These are phyloP conservation scores for Lachancea nothofagi DNA, from an alignment of 805 yeast genomes.

Conservation along the genomic window DNA sequence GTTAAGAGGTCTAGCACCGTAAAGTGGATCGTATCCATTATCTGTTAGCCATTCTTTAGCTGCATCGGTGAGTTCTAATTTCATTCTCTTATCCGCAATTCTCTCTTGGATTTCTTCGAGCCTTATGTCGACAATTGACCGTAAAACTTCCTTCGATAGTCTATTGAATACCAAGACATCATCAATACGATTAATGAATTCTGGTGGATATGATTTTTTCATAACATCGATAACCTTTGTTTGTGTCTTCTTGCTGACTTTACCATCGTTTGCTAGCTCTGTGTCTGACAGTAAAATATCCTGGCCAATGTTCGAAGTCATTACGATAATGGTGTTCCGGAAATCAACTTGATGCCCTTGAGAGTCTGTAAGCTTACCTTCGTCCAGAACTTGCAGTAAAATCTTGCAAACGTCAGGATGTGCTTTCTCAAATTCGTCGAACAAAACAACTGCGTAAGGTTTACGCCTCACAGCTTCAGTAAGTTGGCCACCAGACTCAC, in stretches of 20 bases:
- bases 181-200: conserved; percentile 89
- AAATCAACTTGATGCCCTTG: conserved; percentile 93
- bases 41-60: conserved; percentile 78
- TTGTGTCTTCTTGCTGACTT: conserved; percentile 50
- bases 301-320: conserved; percentile 97
- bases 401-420: conserved; percentile 93
- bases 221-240: conserved; percentile 59
- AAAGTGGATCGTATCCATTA: conserved; percentile 83
- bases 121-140: conserved; percentile 80
- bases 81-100: conserved; percentile 71
- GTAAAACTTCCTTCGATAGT: conserved; percentile 66
- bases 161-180: conserved; percentile 92
- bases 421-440: conserved; percentile 96
- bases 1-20: conserved; percentile 96
- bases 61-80: conserved; percentile 45
- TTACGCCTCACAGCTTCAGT: conserved; percentile 95
- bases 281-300: conserved; percentile 68
- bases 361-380: conserved; percentile 90
- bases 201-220: conserved; percentile 81
- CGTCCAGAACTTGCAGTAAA: conserved; percentile 87
- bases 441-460: conserved; percentile 87
- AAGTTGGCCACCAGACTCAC: conserved; percentile 88
- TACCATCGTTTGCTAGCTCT: conserved; percentile 51
- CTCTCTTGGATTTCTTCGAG: conserved; percentile 76
- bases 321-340: conserved; percentile 88